A percentile compares a stretch with the other conserved stretches of the same genome.
These are phyloP conservation scores for Hemisphaericaspora nanyangensis DNA, from an alignment of 805 yeast species.

Conservation along the genomic window DNA sequence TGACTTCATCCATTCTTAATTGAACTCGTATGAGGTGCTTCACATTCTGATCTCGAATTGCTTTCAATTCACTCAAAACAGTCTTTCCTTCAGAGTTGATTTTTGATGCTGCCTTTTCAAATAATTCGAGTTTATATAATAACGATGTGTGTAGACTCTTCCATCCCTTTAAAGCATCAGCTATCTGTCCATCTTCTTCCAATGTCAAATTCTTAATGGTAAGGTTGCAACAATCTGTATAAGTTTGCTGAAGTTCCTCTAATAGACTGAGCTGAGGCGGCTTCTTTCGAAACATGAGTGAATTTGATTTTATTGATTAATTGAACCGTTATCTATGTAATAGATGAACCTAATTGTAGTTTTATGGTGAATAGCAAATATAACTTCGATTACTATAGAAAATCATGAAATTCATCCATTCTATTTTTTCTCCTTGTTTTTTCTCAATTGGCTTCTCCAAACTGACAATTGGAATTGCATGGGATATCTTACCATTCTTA, in stretches of 20 bases:
- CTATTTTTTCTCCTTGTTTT: too few relatives aligned
- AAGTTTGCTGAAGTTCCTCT: slow-evolving; percentile 57
- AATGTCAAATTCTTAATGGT: slow-evolving; percentile 54
- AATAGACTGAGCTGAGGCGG: slow-evolving; percentile 51
- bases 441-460: too few relatives aligned
- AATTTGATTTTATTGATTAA: too few relatives aligned
- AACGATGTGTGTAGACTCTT: slow-evolving; percentile 63
- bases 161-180: slow-evolving; percentile 69
- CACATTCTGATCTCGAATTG: slow-evolving; percentile 40
- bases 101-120: slow-evolving; percentile 38
- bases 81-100: slow-evolving; percentile 20
- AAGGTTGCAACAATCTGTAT: slow-evolving; percentile 58
- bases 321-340: too few relatives aligned
- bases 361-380: too few relatives aligned
- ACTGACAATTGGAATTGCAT: too few relatives aligned
- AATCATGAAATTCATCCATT: too few relatives aligned
- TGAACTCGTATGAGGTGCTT: slow-evolving; percentile 40
- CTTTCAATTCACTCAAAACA: slow-evolving; percentile 29
- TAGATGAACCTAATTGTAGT: too few relatives aligned
- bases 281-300: slow-evolving; percentile 49
- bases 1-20: slow-evolving; percentile 35
- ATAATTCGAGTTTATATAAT: slow-evolving; percentile 52
- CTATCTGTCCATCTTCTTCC: slow-evolving; percentile 52
- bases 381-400: too few relatives aligned
- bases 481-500: too few relatives aligned